Evolutionary conservation across 176 grass and related monocot species (phyloP).

Genomic region (Oryza nivara): DNA sequence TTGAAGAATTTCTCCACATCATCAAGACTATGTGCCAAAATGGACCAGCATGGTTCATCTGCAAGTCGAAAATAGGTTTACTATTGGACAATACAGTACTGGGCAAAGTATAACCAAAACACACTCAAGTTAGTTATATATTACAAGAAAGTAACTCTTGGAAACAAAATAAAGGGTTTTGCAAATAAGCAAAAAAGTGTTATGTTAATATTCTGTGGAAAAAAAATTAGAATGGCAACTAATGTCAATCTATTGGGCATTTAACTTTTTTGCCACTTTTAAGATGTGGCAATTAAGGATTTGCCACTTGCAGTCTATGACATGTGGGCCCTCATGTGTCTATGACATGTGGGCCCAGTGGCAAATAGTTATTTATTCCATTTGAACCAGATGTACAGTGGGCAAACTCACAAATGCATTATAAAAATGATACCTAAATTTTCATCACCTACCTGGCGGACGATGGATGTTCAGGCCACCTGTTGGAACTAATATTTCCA

Average conservation of each 20-base stretch:
- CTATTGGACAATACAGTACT: conserved; percentile 12
- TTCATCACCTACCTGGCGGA: conserved; percentile 54
- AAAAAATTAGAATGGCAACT: neutral
- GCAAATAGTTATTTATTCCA: too few species aligned
- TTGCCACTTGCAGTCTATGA: too few species aligned
- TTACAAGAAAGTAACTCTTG: conserved; percentile 15
- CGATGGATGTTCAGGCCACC: conserved; percentile 71
- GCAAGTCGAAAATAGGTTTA: conserved; percentile 43
- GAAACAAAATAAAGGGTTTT: conserved; percentile 21
- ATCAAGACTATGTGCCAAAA: conserved; percentile 69
- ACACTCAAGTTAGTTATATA: conserved; percentile 25
- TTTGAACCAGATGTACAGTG: conserved; percentile 4
- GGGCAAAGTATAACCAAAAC: neutral
- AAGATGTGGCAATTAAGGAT: too few species aligned
- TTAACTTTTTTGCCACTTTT: too few species aligned
- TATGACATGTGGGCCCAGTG: too few species aligned
- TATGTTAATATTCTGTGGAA: conserved; percentile 3
- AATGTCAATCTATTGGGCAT: conserved; percentile 6
- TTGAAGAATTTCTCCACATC: conserved; percentile 96
- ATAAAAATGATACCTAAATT: conserved; percentile 10
- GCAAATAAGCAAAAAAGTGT: neutral
- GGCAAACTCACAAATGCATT: neutral
- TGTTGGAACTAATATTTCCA: conserved; percentile 87
- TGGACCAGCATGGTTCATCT: conserved; percentile 94
- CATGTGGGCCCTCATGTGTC: too few species aligned